A percentile compares a stretch with the other conserved stretches of the same genome.
Conservation (phyloP, 192 early-diverging fungal species). For the Pilaira anomala region DNA sequence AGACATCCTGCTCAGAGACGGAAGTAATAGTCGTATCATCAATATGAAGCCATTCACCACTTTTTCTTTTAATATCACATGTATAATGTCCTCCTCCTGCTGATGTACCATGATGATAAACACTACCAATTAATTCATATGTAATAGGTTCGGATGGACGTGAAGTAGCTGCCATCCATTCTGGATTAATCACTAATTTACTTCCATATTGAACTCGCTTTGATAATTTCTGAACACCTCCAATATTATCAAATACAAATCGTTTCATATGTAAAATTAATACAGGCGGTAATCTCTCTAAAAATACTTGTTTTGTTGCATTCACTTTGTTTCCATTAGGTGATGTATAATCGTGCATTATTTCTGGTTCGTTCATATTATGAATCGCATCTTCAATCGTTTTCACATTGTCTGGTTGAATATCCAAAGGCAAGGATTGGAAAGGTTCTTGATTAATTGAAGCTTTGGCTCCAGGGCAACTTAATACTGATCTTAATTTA, state of each 20-base stretch:
- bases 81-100: slow-evolving; percentile 97
- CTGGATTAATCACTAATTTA: slow-evolving; percentile 59
- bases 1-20: slow-evolving; percentile 58
- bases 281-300: slow-evolving; percentile 85
- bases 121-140: slow-evolving; percentile 79
- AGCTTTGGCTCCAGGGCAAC: slow-evolving; percentile 67
- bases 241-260: slow-evolving; percentile 77
- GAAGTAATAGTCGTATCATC: slow-evolving; percentile 81
- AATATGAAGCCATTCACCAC: slow-evolving; percentile 83
- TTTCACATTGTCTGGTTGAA: slow-evolving; percentile 64
- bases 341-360: slow-evolving; percentile 77
- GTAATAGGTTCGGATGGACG: slow-evolving; percentile 41
- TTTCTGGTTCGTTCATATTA: slow-evolving; percentile 74
- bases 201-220: slow-evolving; percentile 78
- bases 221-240: slow-evolving; percentile 78
- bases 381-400: slow-evolving; percentile 84
- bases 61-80: slow-evolving; percentile 76
- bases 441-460: slow-evolving; percentile 87
- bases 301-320: slow-evolving; percentile 79
- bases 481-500: slow-evolving; percentile 70
- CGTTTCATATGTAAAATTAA: slow-evolving; percentile 93
- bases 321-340: slow-evolving; percentile 42
- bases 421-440: slow-evolving; percentile 83
- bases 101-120: slow-evolving; percentile 90
- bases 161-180: slow-evolving; percentile 59